Percentiles rank a stretch among this genome's conserved stretches.
Evolutionary conservation across 139 green algal species (phyloP).

Genomic region (Eudorina sp.): DNA sequence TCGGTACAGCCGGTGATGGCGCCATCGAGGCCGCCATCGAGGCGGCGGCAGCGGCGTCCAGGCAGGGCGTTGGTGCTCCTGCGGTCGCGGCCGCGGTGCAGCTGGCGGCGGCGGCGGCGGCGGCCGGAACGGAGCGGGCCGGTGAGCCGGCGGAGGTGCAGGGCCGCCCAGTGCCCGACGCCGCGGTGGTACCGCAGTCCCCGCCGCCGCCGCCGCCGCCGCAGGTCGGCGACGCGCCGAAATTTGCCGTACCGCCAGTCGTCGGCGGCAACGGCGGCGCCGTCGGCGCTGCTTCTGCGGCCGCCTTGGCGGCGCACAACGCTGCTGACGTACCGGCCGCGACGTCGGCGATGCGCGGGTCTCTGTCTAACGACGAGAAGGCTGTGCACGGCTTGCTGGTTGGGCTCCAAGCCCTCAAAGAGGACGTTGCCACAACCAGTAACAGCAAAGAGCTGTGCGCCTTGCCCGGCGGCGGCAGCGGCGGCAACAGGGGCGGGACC

Average conservation of each 20-base stretch:
- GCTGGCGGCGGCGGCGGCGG: neutral
- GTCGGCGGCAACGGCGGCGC: neutral
- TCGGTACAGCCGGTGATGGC: too few species aligned
- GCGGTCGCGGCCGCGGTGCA: neutral
- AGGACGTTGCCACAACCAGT: too few species aligned
- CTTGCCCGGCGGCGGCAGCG: neutral
- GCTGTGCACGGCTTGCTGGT: neutral
- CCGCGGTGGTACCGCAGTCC: neutral
- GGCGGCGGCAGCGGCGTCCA: neutral
- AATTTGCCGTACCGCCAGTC: too few species aligned
- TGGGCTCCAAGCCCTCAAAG: neutral
- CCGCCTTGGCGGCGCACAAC: too few species aligned
- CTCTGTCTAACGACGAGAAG: too few species aligned
- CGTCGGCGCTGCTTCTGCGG: neutral
- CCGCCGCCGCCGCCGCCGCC: too few species aligned
- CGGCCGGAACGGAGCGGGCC: too few species aligned
- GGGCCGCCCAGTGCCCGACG: neutral
- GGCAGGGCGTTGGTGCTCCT: too few species aligned
- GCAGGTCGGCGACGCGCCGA: neutral
- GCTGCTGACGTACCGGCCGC: too few species aligned
- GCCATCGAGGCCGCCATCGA: conserved; percentile 37
- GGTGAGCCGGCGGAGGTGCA: neutral
- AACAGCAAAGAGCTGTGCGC: neutral
- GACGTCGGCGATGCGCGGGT: too few species aligned
- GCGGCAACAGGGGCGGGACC: too few species aligned